Evolutionary conservation across 192 early-diverging fungal species (phyloP), one percentile per base, ranked within the genome.

Genomic region (Borealophlyctis nickersoniae): DNA sequence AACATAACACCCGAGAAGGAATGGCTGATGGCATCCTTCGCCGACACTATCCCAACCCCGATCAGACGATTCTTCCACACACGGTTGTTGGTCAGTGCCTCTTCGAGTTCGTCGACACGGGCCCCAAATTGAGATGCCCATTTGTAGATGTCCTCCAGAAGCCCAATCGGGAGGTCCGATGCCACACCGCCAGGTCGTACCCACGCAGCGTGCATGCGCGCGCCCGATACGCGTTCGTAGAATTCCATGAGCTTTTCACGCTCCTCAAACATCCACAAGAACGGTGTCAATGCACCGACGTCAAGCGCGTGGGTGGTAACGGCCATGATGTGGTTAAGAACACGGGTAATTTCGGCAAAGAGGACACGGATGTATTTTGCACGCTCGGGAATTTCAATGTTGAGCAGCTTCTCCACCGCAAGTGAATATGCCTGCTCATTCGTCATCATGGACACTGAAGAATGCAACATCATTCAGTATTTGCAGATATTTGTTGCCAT

Each of bases 241-340:
- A 94, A 96, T 84, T 98, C 96, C 91, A 98, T 98, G 64, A 94
- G 78, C 77, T 95, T 93, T 74, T 98, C 96, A 73, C 96, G 92
- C 80, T 98, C 96, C 83, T 98, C 96, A 68, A 98, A 97, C 90
- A 97, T 87, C 86, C 93, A 98, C 74, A 98, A 80, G 82, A 98
- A 96, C 56, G 96, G 96, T 29, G 96, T 95, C 77, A 97, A 79
- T 28, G 94, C 96, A 64, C 96, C 96, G 32, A 98, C 94, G 74
- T 98, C 96, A 85, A 98, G 86, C 51, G 94, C 92, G 75, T 98
- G 96, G 27, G 92, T 88, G 70, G 92, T 95, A 29, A 95, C 76
- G 28, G 96, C 92, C 94, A 98, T 97, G 71, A 94, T 93, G 81
- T 98, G 96, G 87, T 98, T 98, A 56, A 95, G 79, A 63, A 98